A percentile compares a stretch with the other conserved stretches of the same genome.
Evolutionary conservation across 768 basidiomycete genomes (phyloP).

Genomic region (Boletus sensibilis): DNA sequence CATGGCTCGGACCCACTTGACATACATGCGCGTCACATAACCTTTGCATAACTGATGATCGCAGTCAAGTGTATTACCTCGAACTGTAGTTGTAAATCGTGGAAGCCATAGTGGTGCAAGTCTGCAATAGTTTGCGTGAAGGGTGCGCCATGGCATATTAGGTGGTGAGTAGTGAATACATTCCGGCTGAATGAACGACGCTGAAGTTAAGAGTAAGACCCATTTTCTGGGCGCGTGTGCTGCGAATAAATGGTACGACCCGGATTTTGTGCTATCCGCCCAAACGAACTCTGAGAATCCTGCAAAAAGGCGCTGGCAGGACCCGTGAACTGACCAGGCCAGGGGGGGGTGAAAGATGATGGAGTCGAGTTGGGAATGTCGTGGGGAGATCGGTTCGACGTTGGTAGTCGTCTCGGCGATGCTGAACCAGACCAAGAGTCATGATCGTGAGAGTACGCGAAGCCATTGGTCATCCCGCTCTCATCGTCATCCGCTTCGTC

Average conservation of each 20-base stretch:
- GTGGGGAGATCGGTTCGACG: conserved; percentile 18
- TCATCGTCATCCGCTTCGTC: conserved; percentile 28
- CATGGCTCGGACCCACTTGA: background rate
- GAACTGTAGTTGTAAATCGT: background rate
- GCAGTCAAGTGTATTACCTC: background rate
- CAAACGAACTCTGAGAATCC: conserved; percentile 42
- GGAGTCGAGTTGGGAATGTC: conserved; percentile 23
- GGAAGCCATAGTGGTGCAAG: background rate
- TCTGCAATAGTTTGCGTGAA: background rate
- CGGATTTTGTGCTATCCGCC: conserved; percentile 44
- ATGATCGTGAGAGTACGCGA: conserved; percentile 15
- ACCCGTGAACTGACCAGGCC: conserved; percentile 44
- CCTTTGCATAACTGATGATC: background rate
- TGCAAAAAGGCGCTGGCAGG: conserved; percentile 52
- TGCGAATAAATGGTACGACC: conserved; percentile 68
- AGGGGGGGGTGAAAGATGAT: conserved; percentile 24
- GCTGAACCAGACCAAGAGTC: conserved; percentile 27
- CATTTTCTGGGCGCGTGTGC: conserved; percentile 37
- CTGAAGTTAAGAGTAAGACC: conserved; percentile 24
- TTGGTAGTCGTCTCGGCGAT: conserved; percentile 23
- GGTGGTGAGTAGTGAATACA: conserved; percentile 22
- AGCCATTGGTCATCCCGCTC: conserved; percentile 25
- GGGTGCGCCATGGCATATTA: conserved; percentile 15
- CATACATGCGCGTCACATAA: background rate
- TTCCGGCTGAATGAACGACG: conserved; percentile 10